A percentile compares a stretch with the other conserved stretches of the same genome.
phyloP scores from a whole-genome alignment of 495 filamentous ascomycete genomes.

The Sordaria brevicollis region DNA sequence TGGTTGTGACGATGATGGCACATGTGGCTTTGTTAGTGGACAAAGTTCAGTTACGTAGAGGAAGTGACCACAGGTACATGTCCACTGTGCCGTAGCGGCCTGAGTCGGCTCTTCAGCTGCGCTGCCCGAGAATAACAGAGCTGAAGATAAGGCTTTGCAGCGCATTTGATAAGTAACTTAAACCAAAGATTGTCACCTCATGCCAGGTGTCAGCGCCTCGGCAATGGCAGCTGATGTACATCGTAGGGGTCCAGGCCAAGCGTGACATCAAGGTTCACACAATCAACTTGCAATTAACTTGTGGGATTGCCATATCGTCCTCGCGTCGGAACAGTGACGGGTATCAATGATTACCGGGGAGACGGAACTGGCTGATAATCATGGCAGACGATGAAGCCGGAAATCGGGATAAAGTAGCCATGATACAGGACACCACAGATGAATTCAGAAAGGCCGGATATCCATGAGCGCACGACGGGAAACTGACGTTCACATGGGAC shows the following conservation, averaged over 20 bases:
- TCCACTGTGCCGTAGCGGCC: not conserved
- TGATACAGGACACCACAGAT: not conserved
- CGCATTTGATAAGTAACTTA: not conserved
- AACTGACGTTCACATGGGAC: not conserved
- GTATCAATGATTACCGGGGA: not conserved
- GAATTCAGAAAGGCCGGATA: not conserved
- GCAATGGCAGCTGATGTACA: not conserved
- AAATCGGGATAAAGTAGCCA: not conserved
- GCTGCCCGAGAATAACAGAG: not conserved
- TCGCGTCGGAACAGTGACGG: not conserved
- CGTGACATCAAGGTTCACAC: not conserved
- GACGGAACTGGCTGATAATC: not conserved
- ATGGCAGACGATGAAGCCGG: not conserved
- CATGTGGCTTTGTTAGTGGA: not conserved
- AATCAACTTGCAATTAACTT: not conserved
- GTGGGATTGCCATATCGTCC: not conserved
- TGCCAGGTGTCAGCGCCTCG: not conserved
- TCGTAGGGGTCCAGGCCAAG: not conserved
- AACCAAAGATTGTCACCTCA: not conserved
- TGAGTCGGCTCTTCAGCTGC: not conserved
- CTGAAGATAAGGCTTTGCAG: not conserved
- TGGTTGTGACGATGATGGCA: not conserved
- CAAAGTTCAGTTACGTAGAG: not conserved
- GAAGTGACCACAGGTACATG: not conserved
- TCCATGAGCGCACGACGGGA: not conserved